A percentile compares a stretch with the other conserved stretches of the same genome.
These are phyloP conservation scores for Coffea humblotiana DNA, from an alignment of 305 asterid genomes.

Conservation along the genomic window DNA sequence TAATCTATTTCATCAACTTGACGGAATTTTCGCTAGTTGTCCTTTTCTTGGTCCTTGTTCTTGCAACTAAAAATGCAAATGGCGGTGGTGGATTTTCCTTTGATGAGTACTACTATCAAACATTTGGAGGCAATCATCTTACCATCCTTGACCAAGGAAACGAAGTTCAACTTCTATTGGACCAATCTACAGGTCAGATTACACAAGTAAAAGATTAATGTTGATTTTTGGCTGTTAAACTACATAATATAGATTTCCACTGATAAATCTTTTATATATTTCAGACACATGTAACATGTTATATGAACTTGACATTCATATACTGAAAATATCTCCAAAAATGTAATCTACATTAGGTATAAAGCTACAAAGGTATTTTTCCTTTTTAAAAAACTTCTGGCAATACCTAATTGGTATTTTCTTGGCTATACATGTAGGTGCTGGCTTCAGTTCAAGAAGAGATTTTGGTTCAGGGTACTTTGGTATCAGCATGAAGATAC, in stretches of 20 bases:
- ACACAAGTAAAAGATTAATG: not conserved
- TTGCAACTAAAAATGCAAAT: not conserved
- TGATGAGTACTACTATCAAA: not conserved
- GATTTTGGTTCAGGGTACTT: slow-evolving; percentile 31
- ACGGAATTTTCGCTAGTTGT: not conserved
- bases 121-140: slow-evolving; percentile 23
- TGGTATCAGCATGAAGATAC: slow-evolving; percentile 26
- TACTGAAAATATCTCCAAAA: not conserved
- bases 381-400: no score
- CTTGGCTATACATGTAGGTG: slow-evolving; percentile 25
- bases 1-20: not conserved
- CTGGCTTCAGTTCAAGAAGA: slow-evolving; percentile 38
- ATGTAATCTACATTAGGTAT: not conserved
- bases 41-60: not conserved
- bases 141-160: slow-evolving; percentile 13
- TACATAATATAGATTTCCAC: no score
- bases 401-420: not conserved
- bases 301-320: no score
- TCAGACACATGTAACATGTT: no score
- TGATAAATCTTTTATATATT: no score
- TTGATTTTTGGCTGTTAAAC: no score
- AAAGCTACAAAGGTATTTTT: no score
- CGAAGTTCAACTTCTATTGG: slow-evolving; percentile 19
- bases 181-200: slow-evolving; percentile 14
- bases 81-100: not conserved